These are phyloP conservation scores for Streptanthus diversifolius DNA, from an alignment of 345 rosid species.

Conservation along the genomic window DNA sequence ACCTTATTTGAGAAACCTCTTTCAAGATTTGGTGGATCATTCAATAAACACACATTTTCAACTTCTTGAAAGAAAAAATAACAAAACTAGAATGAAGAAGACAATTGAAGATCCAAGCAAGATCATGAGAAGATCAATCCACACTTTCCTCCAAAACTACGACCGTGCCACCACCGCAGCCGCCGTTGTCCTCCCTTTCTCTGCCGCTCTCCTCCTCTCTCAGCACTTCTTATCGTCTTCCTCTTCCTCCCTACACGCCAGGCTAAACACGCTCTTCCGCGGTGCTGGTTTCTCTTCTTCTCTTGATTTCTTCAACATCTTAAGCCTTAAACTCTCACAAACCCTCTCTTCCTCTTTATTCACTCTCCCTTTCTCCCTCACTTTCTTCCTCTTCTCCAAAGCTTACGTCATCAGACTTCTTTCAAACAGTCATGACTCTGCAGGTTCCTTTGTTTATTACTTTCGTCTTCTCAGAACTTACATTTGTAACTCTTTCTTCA, in stretches of 20 bases:
- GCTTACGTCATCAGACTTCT: slow-evolving; percentile 40
- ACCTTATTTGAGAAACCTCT: slow-evolving; percentile 17
- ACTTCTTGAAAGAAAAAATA: not conserved
- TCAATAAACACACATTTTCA: slow-evolving; percentile 29
- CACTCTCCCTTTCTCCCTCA: slow-evolving; percentile 67
- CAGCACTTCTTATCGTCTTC: slow-evolving; percentile 32
- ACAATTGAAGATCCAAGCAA: slow-evolving; percentile 50
- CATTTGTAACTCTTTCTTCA: slow-evolving; percentile 46
- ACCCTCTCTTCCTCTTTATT: slow-evolving; percentile 55
- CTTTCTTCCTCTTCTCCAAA: slow-evolving; percentile 69
- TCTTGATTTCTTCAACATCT: slow-evolving; percentile 47
- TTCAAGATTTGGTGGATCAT: slow-evolving; percentile 31
- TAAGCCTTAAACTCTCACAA: slow-evolving; percentile 69
- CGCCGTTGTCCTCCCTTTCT: slow-evolving; percentile 61
- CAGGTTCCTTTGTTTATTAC: slow-evolving; percentile 36
- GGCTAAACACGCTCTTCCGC: slow-evolving; percentile 42
- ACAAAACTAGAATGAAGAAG: slow-evolving; percentile 16
- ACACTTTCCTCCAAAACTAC: slow-evolving; percentile 57
- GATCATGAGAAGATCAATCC: slow-evolving; percentile 64
- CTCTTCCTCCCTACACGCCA: slow-evolving; percentile 34
- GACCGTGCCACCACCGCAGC: slow-evolving; percentile 53
- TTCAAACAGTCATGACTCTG: slow-evolving; percentile 38
- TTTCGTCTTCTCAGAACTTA: slow-evolving; percentile 50
- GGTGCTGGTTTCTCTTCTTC: slow-evolving; percentile 80
- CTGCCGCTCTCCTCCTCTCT: slow-evolving; percentile 39